Conservation (phyloP, 2,329 filamentous ascomycete species). For the Verticillium tricorpus region DNA sequence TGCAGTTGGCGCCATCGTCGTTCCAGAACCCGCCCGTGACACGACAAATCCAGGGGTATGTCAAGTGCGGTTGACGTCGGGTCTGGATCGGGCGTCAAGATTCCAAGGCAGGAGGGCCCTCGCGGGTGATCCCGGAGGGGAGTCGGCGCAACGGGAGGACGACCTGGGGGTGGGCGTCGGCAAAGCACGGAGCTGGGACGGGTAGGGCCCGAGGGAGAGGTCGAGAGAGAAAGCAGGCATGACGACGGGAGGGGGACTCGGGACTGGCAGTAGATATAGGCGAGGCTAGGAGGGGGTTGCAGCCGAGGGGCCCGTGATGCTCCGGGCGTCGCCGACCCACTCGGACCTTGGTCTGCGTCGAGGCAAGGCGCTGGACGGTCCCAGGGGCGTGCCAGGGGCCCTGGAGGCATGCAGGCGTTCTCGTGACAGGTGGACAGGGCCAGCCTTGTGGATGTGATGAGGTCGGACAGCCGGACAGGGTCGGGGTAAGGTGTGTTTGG, state of each 20-base stretch:
- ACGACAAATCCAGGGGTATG: not conserved
- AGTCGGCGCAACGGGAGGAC: not conserved
- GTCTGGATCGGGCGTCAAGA: not conserved
- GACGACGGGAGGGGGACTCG: not conserved
- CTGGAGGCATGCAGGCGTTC: not conserved
- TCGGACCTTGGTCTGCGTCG: slow-evolving; percentile 1
- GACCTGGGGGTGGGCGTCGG: not conserved
- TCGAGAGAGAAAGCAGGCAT: not conserved
- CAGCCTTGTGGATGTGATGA: slow-evolving; percentile 2
- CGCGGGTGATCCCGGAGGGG: not conserved
- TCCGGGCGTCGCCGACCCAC: slow-evolving; percentile 8
- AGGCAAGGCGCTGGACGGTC: not conserved
- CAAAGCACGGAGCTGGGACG: not conserved
- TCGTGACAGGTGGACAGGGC: not conserved
- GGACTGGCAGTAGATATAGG: slow-evolving; percentile 6
- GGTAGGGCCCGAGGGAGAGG: not conserved
- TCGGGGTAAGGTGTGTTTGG: not conserved
- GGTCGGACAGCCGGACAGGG: not conserved
- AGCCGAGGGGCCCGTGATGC: slow-evolving; percentile 14
- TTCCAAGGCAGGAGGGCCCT: not conserved
- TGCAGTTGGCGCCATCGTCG: not conserved
- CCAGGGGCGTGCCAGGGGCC: not conserved
- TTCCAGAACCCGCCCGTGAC: not conserved
- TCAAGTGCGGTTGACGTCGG: not conserved
- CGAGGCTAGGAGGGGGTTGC: slow-evolving; percentile 10